Base-by-base conservation (phyloP, 2,329 filamentous ascomycete species). In the Trichoderma sp. region DNA sequence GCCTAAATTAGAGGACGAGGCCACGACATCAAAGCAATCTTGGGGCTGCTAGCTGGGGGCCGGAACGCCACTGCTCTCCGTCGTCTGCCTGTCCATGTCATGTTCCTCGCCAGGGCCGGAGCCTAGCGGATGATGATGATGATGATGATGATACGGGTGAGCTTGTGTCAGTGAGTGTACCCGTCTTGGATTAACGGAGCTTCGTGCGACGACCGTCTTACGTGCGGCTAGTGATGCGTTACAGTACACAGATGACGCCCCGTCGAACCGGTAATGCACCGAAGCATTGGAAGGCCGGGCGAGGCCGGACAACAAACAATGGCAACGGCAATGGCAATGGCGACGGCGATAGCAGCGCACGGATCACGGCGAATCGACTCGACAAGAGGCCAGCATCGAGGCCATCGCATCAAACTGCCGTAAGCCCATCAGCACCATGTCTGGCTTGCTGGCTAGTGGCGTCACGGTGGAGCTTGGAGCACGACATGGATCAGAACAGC, bases 361-460 rank as follows among this genome's bases (percentile, higher is more conserved):
- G 22, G 39, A 60, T 48, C 22, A 34, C 56, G 19, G 42, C 45
- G 29, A 37, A 17, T 48, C 17, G 42, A 48, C 19, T 50, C 25
- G 32, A 48, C 39, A 35, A 61, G 22, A 50, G n/a, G 2, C 54
- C 54, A 57, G 56, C 56, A 39, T 37, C 32, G 22, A 53, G 19
- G 32, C 45, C n/a, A 52, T 60, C 27, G 37, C 48, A 53, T 29
- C 34, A 32, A 53, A 35, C 34, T 64, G 60, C 48, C 60, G 45
- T 64, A 64, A 64, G 60, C 60, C 60, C 60, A 64, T 64, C 60
- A 64, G 60, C 60, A 64, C 60, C 60, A 64, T 54, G 60, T 42
- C 60, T 32, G 45, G 60, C 35, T 53, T 19, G 50, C 61, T 56
- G 48, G 48, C 50, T 45, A 64, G 61, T 64, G 61, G 61, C 61